Base-by-base conservation (phyloP, 805 yeast genomes). In the Yarrowia sp. region DNA sequence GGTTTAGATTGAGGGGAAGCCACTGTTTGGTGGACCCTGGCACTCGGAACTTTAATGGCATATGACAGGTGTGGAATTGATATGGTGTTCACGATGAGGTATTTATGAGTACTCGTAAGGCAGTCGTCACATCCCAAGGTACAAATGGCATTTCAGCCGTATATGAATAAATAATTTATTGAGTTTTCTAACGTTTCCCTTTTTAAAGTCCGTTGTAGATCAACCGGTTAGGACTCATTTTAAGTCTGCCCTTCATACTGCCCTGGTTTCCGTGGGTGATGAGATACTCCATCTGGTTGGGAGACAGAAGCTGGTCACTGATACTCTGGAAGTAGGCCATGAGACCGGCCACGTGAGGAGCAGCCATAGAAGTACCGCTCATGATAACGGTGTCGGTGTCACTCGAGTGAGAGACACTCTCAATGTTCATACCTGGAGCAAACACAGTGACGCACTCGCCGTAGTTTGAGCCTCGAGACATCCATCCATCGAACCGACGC, bases 281-380 rank as follows among this genome's bases (percentile, higher is more conserved):
- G 5, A 63, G 67, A 48, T 63, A 40, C 22, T 63, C 56, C 55
- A 63, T 3, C 45, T 49, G 55, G 8, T 9, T 16, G 9, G 67
- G 67, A 7, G 67, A 48, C 40, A 49, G 46, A 11, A 40, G 41
- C 45, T 40, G 56, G 32, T 49, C 67, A n/a, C 55, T 63, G 48
- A 63, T 63, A 40, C 53, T 43, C 59, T 43, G 61, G 26, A 52
- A 94, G 84, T 94, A 94, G 7, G 97, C 86, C 76, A 92, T 86
- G 77, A 94, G 84, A 74, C 99, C 99, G 70, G 92, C 89, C 74
- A 93, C 93, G 77, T 92, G 97, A 55, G 99, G 98, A 48, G 98
- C 90, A 16, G 98, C 97, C 99, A 94, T 94, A 12, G 98, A 93
- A 9, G 98, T 94, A 80, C 99, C 99, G 46, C 97, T 76, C 80